These are phyloP conservation scores for Chrysoporthe austroafricana DNA, from an alignment of 2,329 filamentous ascomycete species.

Conservation along the genomic window DNA sequence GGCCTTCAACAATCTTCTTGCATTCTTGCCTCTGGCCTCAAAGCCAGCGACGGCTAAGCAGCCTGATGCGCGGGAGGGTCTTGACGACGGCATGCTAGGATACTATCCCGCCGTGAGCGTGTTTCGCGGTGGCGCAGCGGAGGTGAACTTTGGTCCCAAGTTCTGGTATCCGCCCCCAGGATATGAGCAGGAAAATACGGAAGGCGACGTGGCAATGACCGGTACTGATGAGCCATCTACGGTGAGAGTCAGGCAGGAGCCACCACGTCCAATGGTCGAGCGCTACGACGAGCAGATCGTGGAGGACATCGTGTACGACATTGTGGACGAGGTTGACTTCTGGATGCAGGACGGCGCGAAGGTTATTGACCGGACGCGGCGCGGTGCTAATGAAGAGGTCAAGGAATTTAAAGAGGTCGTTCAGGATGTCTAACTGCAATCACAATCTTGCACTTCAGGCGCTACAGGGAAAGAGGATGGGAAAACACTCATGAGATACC, in stretches of 20 bases:
- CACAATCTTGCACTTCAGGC: slow-evolving; percentile 11
- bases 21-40: slow-evolving; percentile 90
- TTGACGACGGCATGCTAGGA: slow-evolving; percentile 93
- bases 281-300: slow-evolving; percentile 92
- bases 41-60: slow-evolving; percentile 63
- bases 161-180: slow-evolving; percentile 86
- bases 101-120: slow-evolving; percentile 95
- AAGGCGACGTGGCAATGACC: slow-evolving; percentile 54
- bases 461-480: slow-evolving; percentile 8
- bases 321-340: slow-evolving; percentile 93
- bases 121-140: slow-evolving; percentile 86
- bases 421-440: slow-evolving; percentile 56
- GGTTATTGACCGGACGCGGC: slow-evolving; percentile 50
- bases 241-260: slow-evolving; percentile 27
- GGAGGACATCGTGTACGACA: slow-evolving; percentile 90
- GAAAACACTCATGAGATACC: slow-evolving; percentile 21
- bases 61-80: slow-evolving; percentile 78
- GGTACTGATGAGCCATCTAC: slow-evolving; percentile 39
- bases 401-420: slow-evolving; percentile 68
- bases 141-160: slow-evolving; percentile 91
- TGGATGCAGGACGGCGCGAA: slow-evolving; percentile 71
- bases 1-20: slow-evolving; percentile 83
- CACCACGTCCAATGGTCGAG: slow-evolving; percentile 68
- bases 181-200: slow-evolving; percentile 46
- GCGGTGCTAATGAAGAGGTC: slow-evolving; percentile 45